A percentile compares a stretch with the other conserved stretches of the same genome.
These are phyloP conservation scores for Plasmodium gallinaceum DNA, from an alignment of 169 alveolate genomes.

Conservation along the genomic window DNA sequence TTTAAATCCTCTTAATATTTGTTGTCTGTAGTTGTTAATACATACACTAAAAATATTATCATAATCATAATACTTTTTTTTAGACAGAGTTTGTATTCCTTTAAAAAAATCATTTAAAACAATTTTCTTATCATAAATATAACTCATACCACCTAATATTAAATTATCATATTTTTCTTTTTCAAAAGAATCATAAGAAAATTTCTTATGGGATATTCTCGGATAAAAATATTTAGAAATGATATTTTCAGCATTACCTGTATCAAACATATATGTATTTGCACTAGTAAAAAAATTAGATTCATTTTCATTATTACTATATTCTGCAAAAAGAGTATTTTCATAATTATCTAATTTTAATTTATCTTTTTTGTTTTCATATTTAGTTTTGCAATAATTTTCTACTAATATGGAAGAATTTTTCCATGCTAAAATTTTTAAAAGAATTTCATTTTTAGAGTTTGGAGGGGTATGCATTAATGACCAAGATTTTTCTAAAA, in stretches of 20 bases:
- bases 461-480: constrained; percentile 78
- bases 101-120: constrained; percentile 66
- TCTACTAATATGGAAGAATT: constrained; percentile 57
- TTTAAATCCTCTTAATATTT: constrained; percentile 74
- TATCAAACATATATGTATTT: constrained; percentile 37
- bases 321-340: constrained; percentile 23
- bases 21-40: constrained; percentile 74
- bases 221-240: constrained; percentile 76
- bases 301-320: constrained; percentile 9
- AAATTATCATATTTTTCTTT: constrained; percentile 64
- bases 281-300: constrained; percentile 23
- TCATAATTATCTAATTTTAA: constrained; percentile 69
- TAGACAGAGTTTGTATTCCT: constrained; percentile 64
- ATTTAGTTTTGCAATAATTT: constrained; percentile 55
- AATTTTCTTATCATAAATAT: constrained; percentile 67
- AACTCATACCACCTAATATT: constrained; percentile 76
- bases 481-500: constrained; percentile 81
- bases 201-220: constrained; percentile 70
- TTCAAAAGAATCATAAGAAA: constrained; percentile 75
- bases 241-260: constrained; percentile 61
- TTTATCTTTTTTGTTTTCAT: constrained; percentile 71
- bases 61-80: constrained; percentile 71
- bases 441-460: constrained; percentile 70
- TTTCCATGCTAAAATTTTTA: constrained; percentile 76
- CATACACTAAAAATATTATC: constrained; percentile 75